These are phyloP conservation scores for Aspergillus ruber DNA, from an alignment of 2,329 filamentous ascomycete species.

Conservation along the genomic window DNA sequence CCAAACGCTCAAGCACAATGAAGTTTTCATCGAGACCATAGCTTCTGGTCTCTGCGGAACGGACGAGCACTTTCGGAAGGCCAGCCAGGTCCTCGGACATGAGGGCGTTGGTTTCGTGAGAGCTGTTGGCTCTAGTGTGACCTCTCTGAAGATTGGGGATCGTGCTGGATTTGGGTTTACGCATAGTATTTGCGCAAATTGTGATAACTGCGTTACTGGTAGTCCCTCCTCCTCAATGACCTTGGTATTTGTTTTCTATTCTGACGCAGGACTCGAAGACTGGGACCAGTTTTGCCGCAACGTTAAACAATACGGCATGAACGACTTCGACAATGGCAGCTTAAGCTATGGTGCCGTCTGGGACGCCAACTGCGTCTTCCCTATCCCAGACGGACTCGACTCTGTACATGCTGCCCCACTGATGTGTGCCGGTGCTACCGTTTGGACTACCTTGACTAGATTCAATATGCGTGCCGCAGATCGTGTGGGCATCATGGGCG, in stretches of 20 bases:
- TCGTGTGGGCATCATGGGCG: slow-evolving; percentile 60
- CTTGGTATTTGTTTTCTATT: neutral
- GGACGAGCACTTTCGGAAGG: slow-evolving; percentile 14
- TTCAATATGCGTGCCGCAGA: slow-evolving; percentile 58
- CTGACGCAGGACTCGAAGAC: neutral
- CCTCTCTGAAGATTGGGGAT: slow-evolving; percentile 39
- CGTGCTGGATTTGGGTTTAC: slow-evolving; percentile 27
- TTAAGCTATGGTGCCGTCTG: slow-evolving; percentile 25
- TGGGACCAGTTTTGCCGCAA: slow-evolving; percentile 20
- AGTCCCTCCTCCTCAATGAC: neutral
- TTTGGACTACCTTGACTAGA: slow-evolving; percentile 55
- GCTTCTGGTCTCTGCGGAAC: slow-evolving; percentile 19
- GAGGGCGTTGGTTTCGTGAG: slow-evolving; percentile 49
- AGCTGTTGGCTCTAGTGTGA: slow-evolving; percentile 39
- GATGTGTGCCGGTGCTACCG: slow-evolving; percentile 30
- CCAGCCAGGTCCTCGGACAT: slow-evolving; percentile 40
- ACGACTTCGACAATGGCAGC: slow-evolving; percentile 24
- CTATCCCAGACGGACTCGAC: slow-evolving; percentile 17
- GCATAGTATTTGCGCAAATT: slow-evolving; percentile 22
- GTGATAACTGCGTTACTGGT: slow-evolving; percentile 23
- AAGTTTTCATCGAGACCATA: slow-evolving; percentile 16
- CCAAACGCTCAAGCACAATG: slow-evolving; percentile 5
- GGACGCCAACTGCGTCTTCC: slow-evolving; percentile 17
- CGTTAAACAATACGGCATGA: slow-evolving; percentile 19
- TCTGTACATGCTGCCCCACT: slow-evolving; percentile 23